These are phyloP conservation scores for Gloeophyllum trabeum DNA, from an alignment of 768 basidiomycete genomes.

Conservation along the genomic window DNA sequence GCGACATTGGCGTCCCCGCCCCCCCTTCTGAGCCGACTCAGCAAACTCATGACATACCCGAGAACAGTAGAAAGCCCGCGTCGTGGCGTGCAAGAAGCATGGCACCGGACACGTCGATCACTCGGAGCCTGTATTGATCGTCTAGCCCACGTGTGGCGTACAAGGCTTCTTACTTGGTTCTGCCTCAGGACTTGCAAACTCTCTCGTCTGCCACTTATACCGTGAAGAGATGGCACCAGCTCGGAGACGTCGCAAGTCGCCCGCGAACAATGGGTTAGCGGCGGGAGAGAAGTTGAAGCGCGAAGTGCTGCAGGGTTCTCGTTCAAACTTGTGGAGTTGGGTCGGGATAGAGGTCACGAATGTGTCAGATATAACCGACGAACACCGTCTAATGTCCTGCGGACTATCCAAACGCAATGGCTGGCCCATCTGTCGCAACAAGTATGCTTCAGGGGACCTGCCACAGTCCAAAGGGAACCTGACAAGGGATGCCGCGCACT, in stretches of 20 bases:
- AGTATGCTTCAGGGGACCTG: constrained; percentile 29
- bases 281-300: constrained; percentile 58
- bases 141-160: too few species aligned
- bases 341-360: constrained; percentile 53
- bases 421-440: constrained; percentile 47
- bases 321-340: constrained; percentile 67
- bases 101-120: too few species aligned
- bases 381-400: constrained; percentile 58
- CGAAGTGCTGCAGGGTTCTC: constrained; percentile 32
- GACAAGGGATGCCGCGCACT: constrained; percentile 16
- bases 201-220: too few species aligned
- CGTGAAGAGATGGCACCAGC: constrained; percentile 39
- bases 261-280: constrained; percentile 36
- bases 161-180: too few species aligned
- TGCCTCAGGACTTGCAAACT: too few species aligned
- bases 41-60: too few species aligned
- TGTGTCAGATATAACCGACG: constrained; percentile 47
- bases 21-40: too few species aligned
- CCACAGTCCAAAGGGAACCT: too few species aligned
- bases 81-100: too few species aligned
- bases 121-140: too few species aligned
- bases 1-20: constrained; percentile 22
- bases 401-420: constrained; percentile 45
- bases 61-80: too few species aligned
- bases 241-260: constrained; percentile 42